Evolutionary conservation across 768 basidiomycete genomes (phyloP).

Genomic region (Rhodotorula sphaerocarpa): DNA sequence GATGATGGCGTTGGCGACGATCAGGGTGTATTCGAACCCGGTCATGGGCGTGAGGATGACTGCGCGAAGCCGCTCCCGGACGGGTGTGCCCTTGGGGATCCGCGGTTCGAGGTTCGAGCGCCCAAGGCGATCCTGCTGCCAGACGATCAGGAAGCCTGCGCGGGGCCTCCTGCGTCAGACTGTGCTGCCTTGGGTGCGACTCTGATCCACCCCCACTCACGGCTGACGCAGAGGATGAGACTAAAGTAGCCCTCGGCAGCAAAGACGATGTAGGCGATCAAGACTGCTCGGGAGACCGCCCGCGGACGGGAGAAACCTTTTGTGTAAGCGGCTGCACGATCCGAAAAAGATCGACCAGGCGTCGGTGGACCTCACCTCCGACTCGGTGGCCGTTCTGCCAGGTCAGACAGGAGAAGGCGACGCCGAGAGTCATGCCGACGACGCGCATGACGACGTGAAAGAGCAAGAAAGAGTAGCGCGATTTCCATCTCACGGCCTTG

Average conservation of each 20-base stretch:
- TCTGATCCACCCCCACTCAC: background rate
- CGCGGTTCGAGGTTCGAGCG: conserved; percentile 30
- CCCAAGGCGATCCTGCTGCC: conserved; percentile 27
- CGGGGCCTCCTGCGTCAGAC: too few relatives aligned
- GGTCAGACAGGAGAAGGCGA: conserved; percentile 21
- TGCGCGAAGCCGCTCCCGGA: conserved; percentile 5
- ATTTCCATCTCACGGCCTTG: conserved; percentile 26
- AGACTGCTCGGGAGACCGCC: too few relatives aligned
- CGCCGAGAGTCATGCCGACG: conserved; percentile 19
- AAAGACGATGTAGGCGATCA: conserved; percentile 37
- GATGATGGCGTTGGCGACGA: conserved; percentile 15
- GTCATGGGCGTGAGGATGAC: conserved; percentile 24
- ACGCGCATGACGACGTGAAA: conserved; percentile 28
- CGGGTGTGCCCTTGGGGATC: conserved; percentile 20
- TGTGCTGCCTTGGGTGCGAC: background rate
- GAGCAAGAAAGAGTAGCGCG: conserved; percentile 21
- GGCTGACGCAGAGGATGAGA: conserved; percentile 32
- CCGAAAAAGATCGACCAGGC: too few relatives aligned
- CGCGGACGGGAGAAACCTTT: too few relatives aligned
- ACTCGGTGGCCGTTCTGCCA: conserved; percentile 1
- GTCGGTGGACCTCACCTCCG: too few relatives aligned
- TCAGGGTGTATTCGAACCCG: conserved; percentile 27
- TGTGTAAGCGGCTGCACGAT: too few relatives aligned
- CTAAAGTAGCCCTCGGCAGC: conserved; percentile 36
- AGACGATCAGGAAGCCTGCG: conserved; percentile 32